Percentiles rank a stretch among this genome's conserved stretches.
phyloP scores from a whole-genome alignment of 768 basidiomycete genomes.

The Crucibulum laeve region DNA sequence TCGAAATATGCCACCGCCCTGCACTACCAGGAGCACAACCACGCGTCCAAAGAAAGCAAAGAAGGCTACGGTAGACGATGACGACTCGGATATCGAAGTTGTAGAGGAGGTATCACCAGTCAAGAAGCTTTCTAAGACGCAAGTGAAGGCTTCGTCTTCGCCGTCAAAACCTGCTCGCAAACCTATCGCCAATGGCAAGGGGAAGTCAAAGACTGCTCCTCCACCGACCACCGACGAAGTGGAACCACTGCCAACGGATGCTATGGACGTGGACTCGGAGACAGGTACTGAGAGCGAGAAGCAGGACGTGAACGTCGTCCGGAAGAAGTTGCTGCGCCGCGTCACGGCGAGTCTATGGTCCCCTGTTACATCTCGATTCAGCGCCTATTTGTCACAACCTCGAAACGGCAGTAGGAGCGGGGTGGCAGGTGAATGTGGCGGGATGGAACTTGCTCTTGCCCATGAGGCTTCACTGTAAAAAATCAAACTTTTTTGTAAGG shows the following conservation, averaged over 20 bases:
- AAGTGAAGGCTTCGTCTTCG: not conserved
- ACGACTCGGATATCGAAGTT: not conserved
- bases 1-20: slow-evolving; percentile 50
- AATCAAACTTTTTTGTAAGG: too few relatives aligned
- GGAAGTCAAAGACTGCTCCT: not conserved
- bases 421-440: too few relatives aligned
- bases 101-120: not conserved
- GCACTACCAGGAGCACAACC: slow-evolving; percentile 56
- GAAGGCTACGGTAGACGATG: too few relatives aligned
- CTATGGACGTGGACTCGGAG: not conserved
- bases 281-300: not conserved
- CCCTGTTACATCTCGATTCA: too few relatives aligned
- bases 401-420: too few relatives aligned
- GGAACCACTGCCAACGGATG: not conserved
- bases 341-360: too few relatives aligned
- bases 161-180: not conserved
- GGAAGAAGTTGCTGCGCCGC: slow-evolving; percentile 1
- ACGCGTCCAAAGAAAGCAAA: too few relatives aligned
- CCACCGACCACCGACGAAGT: not conserved
- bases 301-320: not conserved
- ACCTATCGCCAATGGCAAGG: not conserved
- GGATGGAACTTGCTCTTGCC: too few relatives aligned
- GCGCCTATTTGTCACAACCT: too few relatives aligned
- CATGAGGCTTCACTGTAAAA: too few relatives aligned
- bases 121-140: not conserved